These are phyloP conservation scores for Serendipita sp. DNA, from an alignment of 768 basidiomycete species.

Conservation along the genomic window DNA sequence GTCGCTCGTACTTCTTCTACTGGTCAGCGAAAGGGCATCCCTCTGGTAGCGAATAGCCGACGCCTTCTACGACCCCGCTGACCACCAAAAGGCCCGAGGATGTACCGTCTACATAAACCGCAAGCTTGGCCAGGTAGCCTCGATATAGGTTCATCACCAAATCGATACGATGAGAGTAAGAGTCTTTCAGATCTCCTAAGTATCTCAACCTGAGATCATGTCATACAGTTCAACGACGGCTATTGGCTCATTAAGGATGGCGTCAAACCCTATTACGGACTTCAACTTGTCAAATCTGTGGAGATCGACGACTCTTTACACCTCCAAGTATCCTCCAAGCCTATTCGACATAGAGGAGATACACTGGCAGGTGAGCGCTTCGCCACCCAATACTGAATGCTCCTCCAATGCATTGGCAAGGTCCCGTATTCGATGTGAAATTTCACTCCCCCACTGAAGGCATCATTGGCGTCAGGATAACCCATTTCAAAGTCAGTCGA, in stretches of 20 bases:
- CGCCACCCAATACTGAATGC: too few relatives aligned
- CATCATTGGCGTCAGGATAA: constrained; percentile 18
- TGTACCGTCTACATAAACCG: background rate
- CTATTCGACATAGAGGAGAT: constrained; percentile 49
- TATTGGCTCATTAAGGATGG: constrained; percentile 52
- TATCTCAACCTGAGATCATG: background rate
- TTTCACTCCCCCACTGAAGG: constrained; percentile 17
- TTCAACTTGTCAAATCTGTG: constrained; percentile 31
- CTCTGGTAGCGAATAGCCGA: too few relatives aligned
- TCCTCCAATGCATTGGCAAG: constrained; percentile 17
- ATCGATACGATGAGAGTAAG: background rate
- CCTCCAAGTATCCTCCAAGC: constrained; percentile 33
- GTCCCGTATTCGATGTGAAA: constrained; percentile 29
- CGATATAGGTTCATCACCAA: background rate
- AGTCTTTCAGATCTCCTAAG: background rate
- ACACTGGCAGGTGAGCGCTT: constrained; percentile 32
- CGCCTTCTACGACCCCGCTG: too few relatives aligned
- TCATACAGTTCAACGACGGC: constrained; percentile 43
- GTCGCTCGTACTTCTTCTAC: too few relatives aligned
- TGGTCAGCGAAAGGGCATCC: too few relatives aligned
- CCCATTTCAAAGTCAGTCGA: constrained; percentile 32
- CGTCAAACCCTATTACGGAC: constrained; percentile 41
- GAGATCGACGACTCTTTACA: constrained; percentile 29
- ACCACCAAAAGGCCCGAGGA: too few relatives aligned
- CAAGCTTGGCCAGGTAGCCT: background rate